Percentiles rank a stretch among this genome's conserved stretches.
Conservation (phyloP, 768 basidiomycete genomes). For the Pulveroboletus sp. region DNA sequence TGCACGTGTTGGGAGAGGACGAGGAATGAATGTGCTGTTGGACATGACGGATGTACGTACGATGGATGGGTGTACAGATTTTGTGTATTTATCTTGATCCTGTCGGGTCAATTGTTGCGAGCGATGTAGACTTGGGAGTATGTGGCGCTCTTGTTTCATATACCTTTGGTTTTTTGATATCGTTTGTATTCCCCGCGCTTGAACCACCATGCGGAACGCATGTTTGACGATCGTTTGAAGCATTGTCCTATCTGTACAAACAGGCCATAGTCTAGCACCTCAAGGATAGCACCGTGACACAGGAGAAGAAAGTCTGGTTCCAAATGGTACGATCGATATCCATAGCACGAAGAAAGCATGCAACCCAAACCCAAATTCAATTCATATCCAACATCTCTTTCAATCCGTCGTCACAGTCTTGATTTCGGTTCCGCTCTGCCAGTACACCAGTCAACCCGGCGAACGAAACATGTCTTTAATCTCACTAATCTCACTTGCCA, state of each 20-base stretch:
- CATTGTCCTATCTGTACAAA: no score
- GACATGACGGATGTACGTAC: background rate
- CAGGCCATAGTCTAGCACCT: no score
- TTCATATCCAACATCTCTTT: no score
- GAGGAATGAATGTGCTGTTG: slow-evolving; percentile 32
- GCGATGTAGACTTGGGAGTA: background rate
- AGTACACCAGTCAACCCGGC: background rate
- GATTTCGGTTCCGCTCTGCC: background rate
- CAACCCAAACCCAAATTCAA: no score
- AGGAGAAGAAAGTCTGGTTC: no score
- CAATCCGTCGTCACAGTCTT: no score
- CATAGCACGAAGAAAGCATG: no score
- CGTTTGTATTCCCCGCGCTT: no score
- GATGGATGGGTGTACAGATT: background rate
- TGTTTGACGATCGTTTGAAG: no score
- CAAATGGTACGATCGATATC: no score
- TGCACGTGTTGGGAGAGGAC: slow-evolving; percentile 53
- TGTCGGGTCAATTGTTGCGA: background rate
- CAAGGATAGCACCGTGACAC: no score
- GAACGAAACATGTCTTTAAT: background rate
- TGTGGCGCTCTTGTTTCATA: background rate
- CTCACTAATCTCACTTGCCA: slow-evolving; percentile 7
- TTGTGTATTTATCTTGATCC: background rate
- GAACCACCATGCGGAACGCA: no score
- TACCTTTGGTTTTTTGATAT: background rate